Conservation (phyloP, 768 basidiomycete species). For the Trametes maxima region DNA sequence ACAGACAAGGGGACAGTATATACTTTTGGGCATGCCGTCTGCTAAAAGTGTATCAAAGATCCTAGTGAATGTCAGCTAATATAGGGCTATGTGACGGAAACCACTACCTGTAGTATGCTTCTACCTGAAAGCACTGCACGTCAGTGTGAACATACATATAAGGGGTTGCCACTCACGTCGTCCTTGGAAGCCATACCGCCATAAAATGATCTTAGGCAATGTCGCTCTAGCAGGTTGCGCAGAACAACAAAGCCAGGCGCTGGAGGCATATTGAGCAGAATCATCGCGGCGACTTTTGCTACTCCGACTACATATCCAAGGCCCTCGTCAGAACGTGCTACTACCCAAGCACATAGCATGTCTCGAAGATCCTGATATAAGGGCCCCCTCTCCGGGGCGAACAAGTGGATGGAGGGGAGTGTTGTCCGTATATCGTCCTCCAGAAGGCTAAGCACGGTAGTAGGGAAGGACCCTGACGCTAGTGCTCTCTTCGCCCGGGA, state of each 20-base stretch:
- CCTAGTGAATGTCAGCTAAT: constrained; percentile 42
- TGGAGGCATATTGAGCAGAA: constrained; percentile 78
- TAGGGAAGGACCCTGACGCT: constrained; percentile 65
- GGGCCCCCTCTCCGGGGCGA: constrained; percentile 74
- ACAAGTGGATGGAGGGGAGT: constrained; percentile 78
- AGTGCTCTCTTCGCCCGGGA: constrained; percentile 75
- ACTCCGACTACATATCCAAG: constrained; percentile 71
- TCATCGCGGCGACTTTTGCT: constrained; percentile 82
- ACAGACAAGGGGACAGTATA: constrained; percentile 24
- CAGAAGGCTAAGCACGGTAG: constrained; percentile 59
- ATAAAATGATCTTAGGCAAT: constrained; percentile 85
- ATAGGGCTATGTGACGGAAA: not conserved
- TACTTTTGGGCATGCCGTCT: constrained; percentile 93
- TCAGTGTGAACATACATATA: constrained; percentile 24
- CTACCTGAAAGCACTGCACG: constrained; percentile 54
- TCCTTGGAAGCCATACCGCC: constrained; percentile 69
- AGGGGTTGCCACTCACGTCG: constrained; percentile 59
- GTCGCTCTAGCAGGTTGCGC: constrained; percentile 83
- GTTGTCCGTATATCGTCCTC: constrained; percentile 77
- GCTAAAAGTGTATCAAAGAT: constrained; percentile 92
- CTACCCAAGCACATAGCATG: constrained; percentile 86
- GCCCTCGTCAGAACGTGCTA: constrained; percentile 81
- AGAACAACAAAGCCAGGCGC: constrained; percentile 79
- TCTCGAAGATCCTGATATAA: constrained; percentile 82
- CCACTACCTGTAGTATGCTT: constrained; percentile 84